phyloP scores from a whole-genome alignment of 1,284 basidiomycete genomes.

The Ganoderma resinaceum region DNA sequence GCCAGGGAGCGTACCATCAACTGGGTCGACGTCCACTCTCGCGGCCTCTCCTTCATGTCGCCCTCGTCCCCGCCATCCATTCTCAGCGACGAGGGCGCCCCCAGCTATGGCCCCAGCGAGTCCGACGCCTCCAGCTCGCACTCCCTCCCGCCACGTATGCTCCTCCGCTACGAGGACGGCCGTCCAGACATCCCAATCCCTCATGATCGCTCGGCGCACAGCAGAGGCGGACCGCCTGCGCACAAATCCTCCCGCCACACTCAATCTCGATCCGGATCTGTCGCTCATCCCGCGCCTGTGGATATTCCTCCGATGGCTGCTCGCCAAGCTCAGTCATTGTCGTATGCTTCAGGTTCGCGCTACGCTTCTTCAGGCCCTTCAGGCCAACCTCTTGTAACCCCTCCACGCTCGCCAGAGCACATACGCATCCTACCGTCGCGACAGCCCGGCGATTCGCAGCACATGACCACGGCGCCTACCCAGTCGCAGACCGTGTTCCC shows the following conservation, averaged over 20 bases:
- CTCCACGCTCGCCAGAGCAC: slow-evolving; percentile 40
- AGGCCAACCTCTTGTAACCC: slow-evolving; percentile 17
- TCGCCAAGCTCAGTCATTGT: slow-evolving; percentile 37
- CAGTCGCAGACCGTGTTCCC: slow-evolving; percentile 26
- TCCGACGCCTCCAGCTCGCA: slow-evolving; percentile 70
- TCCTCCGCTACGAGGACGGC: slow-evolving; percentile 71
- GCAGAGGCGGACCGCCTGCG: slow-evolving; percentile 15
- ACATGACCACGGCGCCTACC: slow-evolving; percentile 22
- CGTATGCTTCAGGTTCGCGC: slow-evolving; percentile 36
- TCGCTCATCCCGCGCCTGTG: slow-evolving; percentile 27
- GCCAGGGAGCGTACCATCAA: slow-evolving; percentile 63
- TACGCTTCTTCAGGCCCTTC: slow-evolving; percentile 21
- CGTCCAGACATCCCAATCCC: slow-evolving; percentile 66
- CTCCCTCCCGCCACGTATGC: slow-evolving; percentile 74
- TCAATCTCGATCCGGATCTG: slow-evolving; percentile 34
- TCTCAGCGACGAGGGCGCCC: slow-evolving; percentile 52
- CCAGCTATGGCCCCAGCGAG: slow-evolving; percentile 51
- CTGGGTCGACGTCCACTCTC: slow-evolving; percentile 61
- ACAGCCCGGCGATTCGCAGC: slow-evolving; percentile 35
- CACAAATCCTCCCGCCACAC: slow-evolving; percentile 27
- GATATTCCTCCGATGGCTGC: slow-evolving; percentile 23
- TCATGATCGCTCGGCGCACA: slow-evolving; percentile 33
- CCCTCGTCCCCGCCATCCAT: slow-evolving; percentile 66
- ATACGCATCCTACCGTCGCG: slow-evolving; percentile 42
- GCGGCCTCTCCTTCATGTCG: slow-evolving; percentile 50